Percentiles rank a stretch among this genome's conserved stretches.
phyloP scores from a whole-genome alignment of 129 eudicot genomes.

The Daucus carota region DH1_v3.0 NC_030388.2:2112501-2113000 shows the following conservation, averaged over 20 bases:
- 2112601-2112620: slow-evolving; percentile 72
- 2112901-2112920: background rate
- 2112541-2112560: slow-evolving; percentile 84
- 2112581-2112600: slow-evolving; percentile 86
- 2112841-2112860: slow-evolving; percentile 1
- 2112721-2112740: slow-evolving; percentile 51
- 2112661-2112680: slow-evolving; percentile 96
- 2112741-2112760: background rate
- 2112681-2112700: slow-evolving; percentile 69
- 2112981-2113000: background rate
- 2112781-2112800: background rate
- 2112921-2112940: no score
- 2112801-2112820: background rate
- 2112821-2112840: background rate
- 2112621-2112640: slow-evolving; percentile 67
- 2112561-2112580: slow-evolving; percentile 96
- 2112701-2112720: slow-evolving; percentile 84
- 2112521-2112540: slow-evolving; percentile 46
- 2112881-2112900: background rate
- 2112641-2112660: slow-evolving; percentile 96
- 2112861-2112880: background rate
- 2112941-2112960: background rate
- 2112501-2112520: slow-evolving; percentile 34
- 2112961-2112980: background rate
- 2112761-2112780: background rate